A percentile compares a stretch with the other conserved stretches of the same genome.
Conservation (phyloP, 169 alveolate genomes). For the Hepatocystis sp. region DNA sequence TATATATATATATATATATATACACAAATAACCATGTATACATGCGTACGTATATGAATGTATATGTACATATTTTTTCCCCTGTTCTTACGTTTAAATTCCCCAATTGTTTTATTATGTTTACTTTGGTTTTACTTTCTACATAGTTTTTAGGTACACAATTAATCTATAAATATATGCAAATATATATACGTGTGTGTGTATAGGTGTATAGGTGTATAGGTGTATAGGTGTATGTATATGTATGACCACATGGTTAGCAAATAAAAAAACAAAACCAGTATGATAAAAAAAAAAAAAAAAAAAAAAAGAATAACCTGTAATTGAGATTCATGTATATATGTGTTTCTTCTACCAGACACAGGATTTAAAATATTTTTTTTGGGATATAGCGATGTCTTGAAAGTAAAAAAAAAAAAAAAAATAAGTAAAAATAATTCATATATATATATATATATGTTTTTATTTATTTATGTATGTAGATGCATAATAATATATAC, state of each 20-base stretch:
- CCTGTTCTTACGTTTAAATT: constrained; percentile 30
- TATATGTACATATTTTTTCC: neutral
- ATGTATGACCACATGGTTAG: too few species aligned
- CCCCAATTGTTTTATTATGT: neutral
- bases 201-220: too few species aligned
- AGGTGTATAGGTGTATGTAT: too few species aligned
- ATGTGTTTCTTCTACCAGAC: constrained; percentile 22
- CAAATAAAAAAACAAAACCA: neutral
- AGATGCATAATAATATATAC: too few species aligned
- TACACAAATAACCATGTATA: neutral
- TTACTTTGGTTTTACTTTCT: neutral
- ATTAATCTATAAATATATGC: constrained; percentile 32
- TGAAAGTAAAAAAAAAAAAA: neutral
- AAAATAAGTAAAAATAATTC: neutral
- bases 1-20: neutral
- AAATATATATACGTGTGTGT: too few species aligned
- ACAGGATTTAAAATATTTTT: constrained; percentile 16
- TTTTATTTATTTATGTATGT: too few species aligned
- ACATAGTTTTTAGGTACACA: constrained; percentile 35
- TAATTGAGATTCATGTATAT: constrained; percentile 17
- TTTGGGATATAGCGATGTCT: constrained; percentile 68
- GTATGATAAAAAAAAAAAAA: too few species aligned
- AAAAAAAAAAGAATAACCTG: constrained; percentile 19
- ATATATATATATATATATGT: too few species aligned
- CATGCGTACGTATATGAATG: neutral